A percentile compares a stretch with the other conserved stretches of the same genome.
phyloP scores from a whole-genome alignment of 345 rosid genomes.

The Hibiscus mutabilis region DNA sequence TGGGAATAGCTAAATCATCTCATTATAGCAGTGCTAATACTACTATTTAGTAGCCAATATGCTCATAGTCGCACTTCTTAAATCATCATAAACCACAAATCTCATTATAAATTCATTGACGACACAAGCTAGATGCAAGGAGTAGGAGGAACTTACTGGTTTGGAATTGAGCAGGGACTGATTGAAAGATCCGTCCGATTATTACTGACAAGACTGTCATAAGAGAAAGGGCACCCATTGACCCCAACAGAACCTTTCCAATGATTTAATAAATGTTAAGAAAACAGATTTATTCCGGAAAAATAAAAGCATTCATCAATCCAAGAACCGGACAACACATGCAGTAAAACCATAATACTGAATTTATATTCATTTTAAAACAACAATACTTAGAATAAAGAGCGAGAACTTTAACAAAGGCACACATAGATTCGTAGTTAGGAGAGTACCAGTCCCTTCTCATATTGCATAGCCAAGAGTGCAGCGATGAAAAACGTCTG shows the following conservation, averaged over 20 bases:
- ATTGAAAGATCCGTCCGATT: conserved; percentile 82
- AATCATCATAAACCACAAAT: background rate
- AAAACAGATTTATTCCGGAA: background rate
- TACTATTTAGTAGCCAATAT: background rate
- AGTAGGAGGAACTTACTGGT: conserved; percentile 64
- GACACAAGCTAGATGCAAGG: background rate
- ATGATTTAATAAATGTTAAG: conserved; percentile 17
- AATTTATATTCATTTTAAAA: background rate
- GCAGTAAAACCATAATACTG: background rate
- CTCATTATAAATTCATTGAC: background rate
- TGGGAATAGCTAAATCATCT: background rate
- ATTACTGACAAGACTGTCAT: conserved; percentile 91
- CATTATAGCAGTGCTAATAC: background rate
- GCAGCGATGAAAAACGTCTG: conserved; percentile 99
- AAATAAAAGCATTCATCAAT: background rate
- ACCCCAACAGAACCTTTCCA: conserved; percentile 92
- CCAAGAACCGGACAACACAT: background rate
- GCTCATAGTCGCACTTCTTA: background rate
- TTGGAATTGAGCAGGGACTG: conserved; percentile 96
- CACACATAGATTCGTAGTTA: background rate
- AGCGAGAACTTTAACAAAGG: conserved; percentile 1
- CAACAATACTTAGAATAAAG: background rate
- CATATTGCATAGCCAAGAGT: conserved; percentile 95
- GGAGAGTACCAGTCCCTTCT: conserved; percentile 78
- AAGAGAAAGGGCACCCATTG: conserved; percentile 93